Base-by-base conservation (phyloP, 164 flowering plant genomes). In the Vitis cinerea region DNA sequence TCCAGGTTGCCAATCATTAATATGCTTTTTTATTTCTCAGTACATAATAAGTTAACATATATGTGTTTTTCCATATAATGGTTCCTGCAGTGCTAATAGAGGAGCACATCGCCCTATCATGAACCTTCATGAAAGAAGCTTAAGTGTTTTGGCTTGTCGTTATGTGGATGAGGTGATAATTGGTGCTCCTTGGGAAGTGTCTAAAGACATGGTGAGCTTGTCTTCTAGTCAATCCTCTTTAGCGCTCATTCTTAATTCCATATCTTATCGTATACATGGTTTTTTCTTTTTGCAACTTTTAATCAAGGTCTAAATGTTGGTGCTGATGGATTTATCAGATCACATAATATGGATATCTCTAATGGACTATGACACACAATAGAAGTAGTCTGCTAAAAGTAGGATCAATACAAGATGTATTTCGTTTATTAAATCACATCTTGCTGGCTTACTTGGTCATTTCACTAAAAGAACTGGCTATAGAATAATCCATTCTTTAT, bases 61-160 rank as follows among this genome's bases (percentile, higher is more conserved):
- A 4, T 48, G 11, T 48, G 12, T 57, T 67, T 60, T 52, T 55
- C 9, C 50, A 14, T 14, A n/a, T 59, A 54, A 51, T 78, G 67
- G 27, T 52, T 72, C 48, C 50, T 80, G 74, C 92, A 94, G 99
- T 82, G 83, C 83, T 31, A 80, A 86, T 67, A 87, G 96, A 85
- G 97, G 99, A 70, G 83, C 77, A 23, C 99, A 94, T 83, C 99
- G 93, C 50, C 99, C 99, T 30, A 92, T 94, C 66, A 94, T 94
- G 99, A 91, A 91, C 80, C 96, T 94, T 62, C 99, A 94, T 71
- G 99, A 94, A 83, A 84, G 99, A 79, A 94, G 99, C 76, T 74
- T 94, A 68, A 92, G 98, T 78, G 98, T 92, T 61, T 79, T 94
- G 81, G 99, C 98, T 71, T 94, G 99, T 59, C 92, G 88, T 58